Evolutionary conservation across 2,329 filamentous ascomycete genomes (phyloP).

Genomic region (Verticillium tricorpus): DNA sequence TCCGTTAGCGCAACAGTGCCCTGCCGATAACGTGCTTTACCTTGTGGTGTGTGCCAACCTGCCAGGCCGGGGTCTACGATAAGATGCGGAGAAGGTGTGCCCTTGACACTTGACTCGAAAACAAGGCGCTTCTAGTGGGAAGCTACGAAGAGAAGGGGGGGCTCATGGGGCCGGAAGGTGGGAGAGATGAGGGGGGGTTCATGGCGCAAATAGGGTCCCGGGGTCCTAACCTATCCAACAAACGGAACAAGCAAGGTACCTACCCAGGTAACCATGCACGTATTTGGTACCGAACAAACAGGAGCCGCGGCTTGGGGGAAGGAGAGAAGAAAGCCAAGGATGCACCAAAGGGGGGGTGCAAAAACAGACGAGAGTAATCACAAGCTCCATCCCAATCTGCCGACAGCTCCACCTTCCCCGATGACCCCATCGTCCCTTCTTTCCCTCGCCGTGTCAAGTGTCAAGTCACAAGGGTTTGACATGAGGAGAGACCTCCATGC

Average conservation of each 20-base stretch:
- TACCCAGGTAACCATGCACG: no score
- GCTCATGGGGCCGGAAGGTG: neutral
- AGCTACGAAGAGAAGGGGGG: neutral
- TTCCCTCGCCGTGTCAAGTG: neutral
- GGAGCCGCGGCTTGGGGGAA: neutral
- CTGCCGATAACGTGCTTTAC: neutral
- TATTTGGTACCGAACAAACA: no score
- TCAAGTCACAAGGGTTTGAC: neutral
- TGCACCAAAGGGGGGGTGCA: neutral
- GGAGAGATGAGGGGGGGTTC: neutral
- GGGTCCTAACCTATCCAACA: no score
- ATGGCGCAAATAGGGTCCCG: neutral
- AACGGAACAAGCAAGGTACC: no score
- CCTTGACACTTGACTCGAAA: neutral
- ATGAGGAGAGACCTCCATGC: neutral
- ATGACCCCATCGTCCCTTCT: neutral
- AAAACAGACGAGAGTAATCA: neutral
- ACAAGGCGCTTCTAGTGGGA: neutral
- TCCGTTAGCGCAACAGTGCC: neutral
- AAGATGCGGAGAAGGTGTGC: neutral
- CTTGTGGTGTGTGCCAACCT: neutral
- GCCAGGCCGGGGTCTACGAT: neutral
- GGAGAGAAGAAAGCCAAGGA: neutral
- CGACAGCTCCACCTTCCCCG: neutral
- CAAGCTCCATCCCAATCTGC: neutral